Conservation (phyloP, 106 monocot species). For the Acanthochlamys bracteata region DNA sequence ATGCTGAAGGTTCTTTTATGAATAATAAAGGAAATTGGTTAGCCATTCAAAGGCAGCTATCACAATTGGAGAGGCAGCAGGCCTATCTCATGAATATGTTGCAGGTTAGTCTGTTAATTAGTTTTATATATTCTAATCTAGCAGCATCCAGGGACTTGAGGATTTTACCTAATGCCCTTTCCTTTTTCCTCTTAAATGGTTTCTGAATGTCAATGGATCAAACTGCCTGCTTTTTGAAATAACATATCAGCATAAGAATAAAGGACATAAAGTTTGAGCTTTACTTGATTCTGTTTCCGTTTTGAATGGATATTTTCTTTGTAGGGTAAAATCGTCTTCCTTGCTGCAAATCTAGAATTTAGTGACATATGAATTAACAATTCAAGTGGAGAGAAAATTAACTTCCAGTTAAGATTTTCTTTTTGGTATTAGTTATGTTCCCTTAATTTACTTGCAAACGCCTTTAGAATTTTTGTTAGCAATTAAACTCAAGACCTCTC, state of each 20-base stretch:
- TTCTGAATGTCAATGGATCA: too few species aligned
- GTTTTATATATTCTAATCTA: neutral
- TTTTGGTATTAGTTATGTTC: neutral
- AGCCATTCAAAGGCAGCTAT: conserved; percentile 78
- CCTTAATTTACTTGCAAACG: neutral
- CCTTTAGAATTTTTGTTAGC: neutral
- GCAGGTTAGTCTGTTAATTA: conserved; percentile 47
- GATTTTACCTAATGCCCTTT: neutral
- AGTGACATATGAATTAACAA: too few species aligned
- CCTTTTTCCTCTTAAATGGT: too few species aligned
- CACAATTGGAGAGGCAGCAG: conserved; percentile 89
- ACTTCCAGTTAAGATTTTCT: neutral
- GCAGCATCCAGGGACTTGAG: neutral
- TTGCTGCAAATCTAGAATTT: too few species aligned
- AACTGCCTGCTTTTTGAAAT: too few species aligned
- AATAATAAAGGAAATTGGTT: conserved; percentile 77
- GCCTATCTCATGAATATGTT: conserved; percentile 86
- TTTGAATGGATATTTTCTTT: too few species aligned
- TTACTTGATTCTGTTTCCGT: too few species aligned
- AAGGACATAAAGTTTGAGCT: too few species aligned
- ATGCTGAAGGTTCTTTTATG: conserved; percentile 40
- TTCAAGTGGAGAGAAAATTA: neutral
- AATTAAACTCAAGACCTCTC: neutral
- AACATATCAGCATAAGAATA: too few species aligned
- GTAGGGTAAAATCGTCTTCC: too few species aligned